Percentiles rank a stretch among this genome's conserved stretches.
Evolutionary conservation across 2,329 filamentous ascomycete species (phyloP).

Genomic region (Cordyceps farinosa): DNA sequence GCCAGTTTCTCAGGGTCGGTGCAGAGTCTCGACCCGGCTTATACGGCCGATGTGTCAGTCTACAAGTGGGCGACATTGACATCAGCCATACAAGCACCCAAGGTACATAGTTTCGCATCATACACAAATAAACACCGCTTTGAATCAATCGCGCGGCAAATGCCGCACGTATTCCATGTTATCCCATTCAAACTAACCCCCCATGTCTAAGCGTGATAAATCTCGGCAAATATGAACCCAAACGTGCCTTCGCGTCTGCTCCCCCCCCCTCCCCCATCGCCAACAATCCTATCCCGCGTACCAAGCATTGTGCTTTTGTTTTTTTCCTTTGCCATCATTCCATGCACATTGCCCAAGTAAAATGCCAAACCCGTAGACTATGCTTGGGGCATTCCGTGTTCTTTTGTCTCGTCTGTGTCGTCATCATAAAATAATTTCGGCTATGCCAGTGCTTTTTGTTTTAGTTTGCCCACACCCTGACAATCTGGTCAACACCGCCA

Average conservation of each 20-base stretch:
- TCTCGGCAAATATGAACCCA: conserved; percentile 18
- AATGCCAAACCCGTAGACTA: not conserved
- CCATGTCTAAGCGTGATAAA: conserved; percentile 17
- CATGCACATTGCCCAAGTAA: not conserved
- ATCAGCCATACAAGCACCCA: not conserved
- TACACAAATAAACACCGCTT: not conserved
- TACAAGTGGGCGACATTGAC: not conserved
- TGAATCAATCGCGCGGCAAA: not conserved
- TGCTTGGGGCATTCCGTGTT: not conserved
- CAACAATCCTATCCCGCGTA: not conserved
- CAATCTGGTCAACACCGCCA: conserved; percentile 74
- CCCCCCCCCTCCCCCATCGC: not conserved
- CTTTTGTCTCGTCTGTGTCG: not conserved
- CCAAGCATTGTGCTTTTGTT: not conserved
- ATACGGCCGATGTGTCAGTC: not conserved
- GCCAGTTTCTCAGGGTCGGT: not conserved
- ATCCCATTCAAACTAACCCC: conserved; percentile 15
- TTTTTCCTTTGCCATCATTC: not conserved
- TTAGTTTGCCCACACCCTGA: conserved; percentile 69
- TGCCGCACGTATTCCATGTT: not conserved
- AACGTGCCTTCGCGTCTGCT: conserved; percentile 4
- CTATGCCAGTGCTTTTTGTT: conserved; percentile 9
- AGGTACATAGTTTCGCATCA: not conserved
- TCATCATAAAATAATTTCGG: conserved; percentile 4
- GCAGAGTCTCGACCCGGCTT: not conserved